Evolutionary conservation across 345 rosid species (phyloP), one percentile per base, ranked within the genome.

Genomic region (Jatropha curcas): DNA sequence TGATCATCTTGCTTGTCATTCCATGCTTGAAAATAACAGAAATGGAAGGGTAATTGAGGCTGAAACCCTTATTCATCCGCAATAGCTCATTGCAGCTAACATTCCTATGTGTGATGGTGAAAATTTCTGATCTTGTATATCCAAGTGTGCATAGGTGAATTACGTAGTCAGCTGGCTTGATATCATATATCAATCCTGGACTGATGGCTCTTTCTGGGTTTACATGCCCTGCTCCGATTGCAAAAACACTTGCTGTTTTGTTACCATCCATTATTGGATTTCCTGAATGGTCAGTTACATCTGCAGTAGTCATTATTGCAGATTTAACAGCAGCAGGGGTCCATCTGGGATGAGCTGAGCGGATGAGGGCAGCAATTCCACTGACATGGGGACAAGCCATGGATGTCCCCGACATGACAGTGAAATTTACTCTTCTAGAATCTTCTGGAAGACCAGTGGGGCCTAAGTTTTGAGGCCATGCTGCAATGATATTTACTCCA

Each of bases 381-480:
- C 96, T 89, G 70, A 83, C 92, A 69, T 94, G 98, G 56, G 98
- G 98, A 76, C 98, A 94, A 52, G 98, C 86, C 98, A 94, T 94
- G 79, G 98, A 94, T 68, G 98, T 94, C 31, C 98, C 98, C 0
- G 98, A 92, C 97, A 90, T 90, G 6, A 94, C 90, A 0, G 95
- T 87, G 86, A 94, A 94, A 77, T 94, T 90, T 71, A 84, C 93
- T 76, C 96, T 92, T 79, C 98, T 87, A 22, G 88, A 31, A 77
- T 92, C 98, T 66, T 88, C 92, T 16, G 90, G 90, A 75, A 92
- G 94, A 24, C 89, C 85, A 0, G 88, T 83, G 12, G 98, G 98
- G 39, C 95, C 98, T 20, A 94, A 76, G 77, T 92, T 94, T 69
- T 88, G 98, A 28, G 98, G 97, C 98, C 98, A 94, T 55, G 98